Base-by-base conservation (phyloP, 2,329 filamentous ascomycete genomes). In the Zasmidium citrigriseum region DNA sequence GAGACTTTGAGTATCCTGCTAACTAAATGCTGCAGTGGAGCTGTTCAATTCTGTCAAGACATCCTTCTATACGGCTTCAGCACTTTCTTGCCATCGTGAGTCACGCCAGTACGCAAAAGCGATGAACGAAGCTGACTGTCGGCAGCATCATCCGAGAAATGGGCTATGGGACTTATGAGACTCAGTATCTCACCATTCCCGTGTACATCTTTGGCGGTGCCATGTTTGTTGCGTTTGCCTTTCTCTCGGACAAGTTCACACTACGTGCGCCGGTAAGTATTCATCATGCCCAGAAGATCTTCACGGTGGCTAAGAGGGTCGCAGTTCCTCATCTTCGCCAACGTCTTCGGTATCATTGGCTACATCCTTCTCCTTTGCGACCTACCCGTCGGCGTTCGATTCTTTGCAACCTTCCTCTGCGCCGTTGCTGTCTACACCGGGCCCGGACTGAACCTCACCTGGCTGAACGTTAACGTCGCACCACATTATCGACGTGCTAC, bases 311-410 rank as follows among this genome's bases (percentile, higher is more conserved):
- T 47, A 18, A 24, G 9, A 46, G 7, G 16, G 22, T 22, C 4
- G 16, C 18, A 47, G 20, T 47, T 47, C 16, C 25, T 59, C 2
- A 34, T 59, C 18, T 55, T 59, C 34, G 57, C 57, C 12, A 59
- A 59, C 46, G 24, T 59, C 5, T 75, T 91, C 34, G 87, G 85
- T 38, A 83, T 90, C 16, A 69, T 89, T 1, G 89, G 89, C 0
- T 91, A 92, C 51, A 56, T 56, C 16, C 61, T 69, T 9, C 58
- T 70, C n/a, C 58, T 70, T 23, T 63, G 64, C 21, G 54, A 48
- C 14, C 53, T 59, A 2, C 50, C 62, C 10, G 51, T 57, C 16
- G 64, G 60, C n/a, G 62, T 68, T 34, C 66, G 63, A 24, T 70
- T 64, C 59, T 65, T 70, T 14, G 67, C 62, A 3, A 64, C 61